Evolutionary conservation across 2,329 filamentous ascomycete genomes (phyloP).

Genomic region (Metarhizium rileyi): DNA sequence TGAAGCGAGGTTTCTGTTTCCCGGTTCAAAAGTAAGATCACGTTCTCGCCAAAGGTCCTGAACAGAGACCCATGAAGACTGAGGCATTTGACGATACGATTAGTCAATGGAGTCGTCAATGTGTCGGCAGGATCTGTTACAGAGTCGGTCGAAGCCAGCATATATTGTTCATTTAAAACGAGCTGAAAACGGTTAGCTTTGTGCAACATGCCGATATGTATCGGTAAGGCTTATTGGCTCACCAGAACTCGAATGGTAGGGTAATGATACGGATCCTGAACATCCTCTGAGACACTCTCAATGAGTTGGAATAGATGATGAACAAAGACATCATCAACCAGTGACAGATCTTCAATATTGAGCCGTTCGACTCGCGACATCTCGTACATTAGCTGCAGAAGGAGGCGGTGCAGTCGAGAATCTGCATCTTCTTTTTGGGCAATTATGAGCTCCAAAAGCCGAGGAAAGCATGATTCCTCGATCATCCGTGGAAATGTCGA

Average conservation of each 20-base stretch:
- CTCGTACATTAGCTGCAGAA: constrained; percentile 88
- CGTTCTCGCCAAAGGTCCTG: constrained; percentile 94
- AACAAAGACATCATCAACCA: constrained; percentile 73
- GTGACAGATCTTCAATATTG: constrained; percentile 64
- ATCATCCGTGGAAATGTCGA: constrained; percentile 80
- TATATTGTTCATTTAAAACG: constrained; percentile 96
- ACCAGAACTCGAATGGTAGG: constrained; percentile 88
- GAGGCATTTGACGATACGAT: constrained; percentile 86
- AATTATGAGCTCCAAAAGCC: constrained; percentile 74
- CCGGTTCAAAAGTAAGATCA: constrained; percentile 88
- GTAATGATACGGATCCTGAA: constrained; percentile 89
- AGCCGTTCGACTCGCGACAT: constrained; percentile 89
- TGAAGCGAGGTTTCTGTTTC: constrained; percentile 92
- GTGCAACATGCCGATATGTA: background rate
- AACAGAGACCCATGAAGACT: constrained; percentile 71
- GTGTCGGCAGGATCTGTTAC: constrained; percentile 24
- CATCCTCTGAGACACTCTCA: constrained; percentile 78
- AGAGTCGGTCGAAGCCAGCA: constrained; percentile 60
- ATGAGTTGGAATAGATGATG: constrained; percentile 77
- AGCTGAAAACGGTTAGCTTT: constrained; percentile 44
- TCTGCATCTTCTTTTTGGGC: constrained; percentile 54
- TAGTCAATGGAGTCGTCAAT: constrained; percentile 57
- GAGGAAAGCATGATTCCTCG: constrained; percentile 70
- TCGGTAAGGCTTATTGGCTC: constrained; percentile 24
- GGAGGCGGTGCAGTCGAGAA: constrained; percentile 62